Percentiles rank a stretch among this genome's conserved stretches.
Conservation (phyloP, 108 stramenopile species). For the Hondaea fermentalgiana region DNA sequence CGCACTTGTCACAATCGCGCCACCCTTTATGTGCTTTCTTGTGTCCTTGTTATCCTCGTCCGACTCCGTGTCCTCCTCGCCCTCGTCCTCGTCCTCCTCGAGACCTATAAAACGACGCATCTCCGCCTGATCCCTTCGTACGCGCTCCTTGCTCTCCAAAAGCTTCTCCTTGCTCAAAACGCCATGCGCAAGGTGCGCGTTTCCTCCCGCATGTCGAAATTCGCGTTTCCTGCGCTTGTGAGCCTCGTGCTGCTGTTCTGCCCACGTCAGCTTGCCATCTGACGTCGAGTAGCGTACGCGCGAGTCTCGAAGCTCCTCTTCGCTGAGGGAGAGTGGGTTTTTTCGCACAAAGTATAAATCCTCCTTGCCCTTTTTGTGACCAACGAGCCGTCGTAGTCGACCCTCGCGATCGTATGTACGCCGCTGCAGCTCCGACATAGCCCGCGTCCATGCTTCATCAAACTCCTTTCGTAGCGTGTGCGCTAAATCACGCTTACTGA, state of each 20-base stretch:
- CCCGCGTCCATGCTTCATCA: background rate
- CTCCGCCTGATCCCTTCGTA: background rate
- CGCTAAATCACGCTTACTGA: background rate
- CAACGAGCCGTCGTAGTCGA: background rate
- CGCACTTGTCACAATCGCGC: no score
- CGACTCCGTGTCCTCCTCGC: background rate
- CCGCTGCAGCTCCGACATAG: background rate
- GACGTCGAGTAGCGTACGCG: background rate
- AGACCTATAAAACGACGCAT: background rate
- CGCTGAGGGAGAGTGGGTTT: background rate
- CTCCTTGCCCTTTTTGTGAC: background rate
- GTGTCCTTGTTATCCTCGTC: no score
- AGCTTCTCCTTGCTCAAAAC: background rate
- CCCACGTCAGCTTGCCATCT: background rate
- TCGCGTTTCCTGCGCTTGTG: background rate
- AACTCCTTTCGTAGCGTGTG: background rate
- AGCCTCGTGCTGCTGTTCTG: background rate
- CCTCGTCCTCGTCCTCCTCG: background rate
- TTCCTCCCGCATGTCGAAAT: background rate
- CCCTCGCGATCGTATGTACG: background rate
- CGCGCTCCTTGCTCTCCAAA: background rate
- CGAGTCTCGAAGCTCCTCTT: background rate
- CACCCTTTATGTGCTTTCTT: no score
- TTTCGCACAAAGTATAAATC: background rate
- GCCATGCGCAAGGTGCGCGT: background rate